Evolutionary conservation across 306 rosid species (phyloP).

Genomic region (Vigna hirtella): DNA sequence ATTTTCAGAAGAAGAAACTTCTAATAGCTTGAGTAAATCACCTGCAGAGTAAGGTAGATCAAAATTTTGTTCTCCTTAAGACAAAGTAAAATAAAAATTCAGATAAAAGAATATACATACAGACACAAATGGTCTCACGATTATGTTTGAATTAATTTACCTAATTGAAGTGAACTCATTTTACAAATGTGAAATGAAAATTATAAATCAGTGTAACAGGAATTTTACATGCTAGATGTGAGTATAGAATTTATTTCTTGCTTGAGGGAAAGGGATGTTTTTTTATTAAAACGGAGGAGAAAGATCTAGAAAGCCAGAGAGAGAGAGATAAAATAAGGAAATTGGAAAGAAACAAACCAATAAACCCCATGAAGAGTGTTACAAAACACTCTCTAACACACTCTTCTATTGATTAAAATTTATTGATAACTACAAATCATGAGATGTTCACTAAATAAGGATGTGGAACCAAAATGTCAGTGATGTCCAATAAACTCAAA

Average conservation of each 20-base stretch:
- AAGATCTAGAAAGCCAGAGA: too few relatives aligned
- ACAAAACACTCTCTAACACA: not conserved
- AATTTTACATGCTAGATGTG: constrained; percentile 26
- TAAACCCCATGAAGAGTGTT: not conserved
- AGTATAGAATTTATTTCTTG: not conserved
- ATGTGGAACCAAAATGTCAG: not conserved
- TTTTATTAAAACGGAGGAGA: not conserved
- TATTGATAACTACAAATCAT: not conserved
- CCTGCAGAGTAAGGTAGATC: constrained; percentile 58
- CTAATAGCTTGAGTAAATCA: constrained; percentile 86
- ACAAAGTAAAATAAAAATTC: constrained; percentile 5
- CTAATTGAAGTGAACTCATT: constrained; percentile 15
- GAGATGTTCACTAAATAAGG: not conserved
- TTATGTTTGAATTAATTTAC: not conserved
- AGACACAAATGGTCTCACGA: not conserved
- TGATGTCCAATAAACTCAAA: not conserved
- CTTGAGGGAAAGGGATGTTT: not conserved
- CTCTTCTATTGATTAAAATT: not conserved
- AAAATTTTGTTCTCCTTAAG: constrained; percentile 12
- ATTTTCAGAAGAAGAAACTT: constrained; percentile 74
- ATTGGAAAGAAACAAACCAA: constrained; percentile 1
- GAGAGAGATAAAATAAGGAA: not conserved
- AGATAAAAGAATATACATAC: constrained; percentile 20
- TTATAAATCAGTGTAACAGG: not conserved
- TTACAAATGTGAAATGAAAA: constrained; percentile 1